phyloP scores from a whole-genome alignment of 768 basidiomycete genomes.

The Mycena filopes region DNA sequence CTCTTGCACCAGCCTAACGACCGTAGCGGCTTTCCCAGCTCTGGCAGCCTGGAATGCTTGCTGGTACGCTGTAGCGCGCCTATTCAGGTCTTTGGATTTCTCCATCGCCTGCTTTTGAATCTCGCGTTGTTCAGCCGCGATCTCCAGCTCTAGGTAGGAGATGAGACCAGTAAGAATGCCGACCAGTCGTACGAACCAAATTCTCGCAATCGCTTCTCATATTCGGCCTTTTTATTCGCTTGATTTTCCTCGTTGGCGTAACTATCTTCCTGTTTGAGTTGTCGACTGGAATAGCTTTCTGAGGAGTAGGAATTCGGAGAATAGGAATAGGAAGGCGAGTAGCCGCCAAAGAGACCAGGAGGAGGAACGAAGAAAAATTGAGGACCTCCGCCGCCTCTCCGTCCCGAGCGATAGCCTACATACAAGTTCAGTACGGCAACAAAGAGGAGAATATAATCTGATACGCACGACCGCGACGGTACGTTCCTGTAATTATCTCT shows the following conservation, averaged over 20 bases:
- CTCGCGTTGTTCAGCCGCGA: constrained; percentile 47
- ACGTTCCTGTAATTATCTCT: constrained; percentile 43
- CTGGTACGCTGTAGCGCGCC: constrained; percentile 38
- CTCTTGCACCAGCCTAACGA: constrained; percentile 41
- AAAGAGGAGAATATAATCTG: neutral
- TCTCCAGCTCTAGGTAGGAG: constrained; percentile 41
- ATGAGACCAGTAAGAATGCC: neutral
- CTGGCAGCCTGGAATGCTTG: constrained; percentile 43
- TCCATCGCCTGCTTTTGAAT: constrained; percentile 37
- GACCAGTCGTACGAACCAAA: constrained; percentile 39
- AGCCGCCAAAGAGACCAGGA: neutral
- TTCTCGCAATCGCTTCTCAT: constrained; percentile 45
- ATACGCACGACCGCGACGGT: constrained; percentile 43
- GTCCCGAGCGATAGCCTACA: constrained; percentile 45
- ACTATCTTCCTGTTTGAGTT: constrained; percentile 32
- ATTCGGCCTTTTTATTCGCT: constrained; percentile 43
- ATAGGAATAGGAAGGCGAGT: neutral
- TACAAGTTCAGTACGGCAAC: neutral
- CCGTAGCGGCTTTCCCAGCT: constrained; percentile 35
- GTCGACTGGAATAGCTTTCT: constrained; percentile 31
- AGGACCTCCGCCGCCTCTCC: constrained; percentile 31
- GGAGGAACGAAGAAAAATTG: neutral
- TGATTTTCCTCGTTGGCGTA: constrained; percentile 33
- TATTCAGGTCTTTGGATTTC: constrained; percentile 37
- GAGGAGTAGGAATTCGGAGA: constrained; percentile 23